phyloP scores from a whole-genome alignment of 2,329 filamentous ascomycete genomes.

The Arthroderma sp. region DNA sequence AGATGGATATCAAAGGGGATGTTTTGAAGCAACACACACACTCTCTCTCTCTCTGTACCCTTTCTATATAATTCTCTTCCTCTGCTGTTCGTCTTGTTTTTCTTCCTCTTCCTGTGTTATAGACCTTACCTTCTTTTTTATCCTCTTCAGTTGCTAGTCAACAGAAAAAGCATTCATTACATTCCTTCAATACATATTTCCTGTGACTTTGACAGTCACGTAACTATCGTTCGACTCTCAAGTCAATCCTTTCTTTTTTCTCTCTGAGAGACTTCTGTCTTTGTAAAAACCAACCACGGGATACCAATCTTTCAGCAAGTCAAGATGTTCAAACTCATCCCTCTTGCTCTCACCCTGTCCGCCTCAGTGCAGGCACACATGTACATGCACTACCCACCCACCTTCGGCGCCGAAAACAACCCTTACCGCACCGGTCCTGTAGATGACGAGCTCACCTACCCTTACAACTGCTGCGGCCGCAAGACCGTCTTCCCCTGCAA shows the following conservation, averaged over 20 bases:
- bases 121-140: background rate
- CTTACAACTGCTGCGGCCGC: constrained; percentile 34
- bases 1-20: too few relatives aligned
- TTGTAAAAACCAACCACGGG: background rate
- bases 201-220: background rate
- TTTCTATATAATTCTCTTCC: background rate
- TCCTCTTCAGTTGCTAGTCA: background rate
- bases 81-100: background rate
- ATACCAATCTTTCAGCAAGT: background rate
- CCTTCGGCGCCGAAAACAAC: constrained; percentile 33
- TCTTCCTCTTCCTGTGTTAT: background rate
- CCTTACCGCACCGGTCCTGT: constrained; percentile 25
- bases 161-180: background rate
- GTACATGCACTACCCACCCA: constrained; percentile 30
- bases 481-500: constrained; percentile 26
- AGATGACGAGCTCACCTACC: constrained; percentile 29
- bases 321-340: too few relatives aligned
- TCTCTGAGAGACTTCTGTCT: background rate
- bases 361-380: constrained; percentile 23
- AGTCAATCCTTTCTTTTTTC: background rate
- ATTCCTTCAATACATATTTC: background rate
- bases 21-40: too few relatives aligned
- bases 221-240: background rate
- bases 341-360: too few relatives aligned
- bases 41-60: too few relatives aligned